Conservation (phyloP, 805 yeast species). For the Candida broadrunensis region DNA sequence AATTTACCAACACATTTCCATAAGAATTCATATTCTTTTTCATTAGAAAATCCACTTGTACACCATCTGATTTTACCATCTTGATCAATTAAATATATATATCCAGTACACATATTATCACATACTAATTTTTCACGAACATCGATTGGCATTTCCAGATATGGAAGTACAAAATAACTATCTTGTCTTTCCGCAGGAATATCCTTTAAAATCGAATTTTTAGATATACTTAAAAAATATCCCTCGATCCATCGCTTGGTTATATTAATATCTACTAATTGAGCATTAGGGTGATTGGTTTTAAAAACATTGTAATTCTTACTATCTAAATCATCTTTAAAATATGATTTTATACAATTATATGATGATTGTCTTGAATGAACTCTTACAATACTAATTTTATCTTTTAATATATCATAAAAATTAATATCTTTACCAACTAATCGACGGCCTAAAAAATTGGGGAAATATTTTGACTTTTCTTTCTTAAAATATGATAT, state of each 20-base stretch:
- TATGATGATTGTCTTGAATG: conserved; percentile 72
- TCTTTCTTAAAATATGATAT: conserved; percentile 71
- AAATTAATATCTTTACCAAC: conserved; percentile 32
- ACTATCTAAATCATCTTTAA: conserved; percentile 43
- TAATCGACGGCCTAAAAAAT: conserved; percentile 59
- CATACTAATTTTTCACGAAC: conserved; percentile 59
- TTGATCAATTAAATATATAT: conserved; percentile 73
- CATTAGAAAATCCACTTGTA: conserved; percentile 75
- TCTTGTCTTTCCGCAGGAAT: conserved; percentile 48
- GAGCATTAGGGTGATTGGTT: conserved; percentile 49
- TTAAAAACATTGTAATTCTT: conserved; percentile 36
- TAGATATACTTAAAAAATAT: conserved; percentile 49
- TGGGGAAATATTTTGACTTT: conserved; percentile 79
- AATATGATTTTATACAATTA: conserved; percentile 59
- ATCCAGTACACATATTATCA: conserved; percentile 79
- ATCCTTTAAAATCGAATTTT: conserved; percentile 41
- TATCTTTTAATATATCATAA: conserved; percentile 40
- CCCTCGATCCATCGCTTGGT: conserved; percentile 75
- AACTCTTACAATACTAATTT: conserved; percentile 62
- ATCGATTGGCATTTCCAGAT: conserved; percentile 53
- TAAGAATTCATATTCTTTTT: conserved; percentile 58
- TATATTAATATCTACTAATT: conserved; percentile 72
- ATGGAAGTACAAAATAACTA: conserved; percentile 62
- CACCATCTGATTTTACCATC: conserved; percentile 85
- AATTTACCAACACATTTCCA: conserved; percentile 68